Evolutionary conservation across 805 yeast species (phyloP).

Genomic region (Clavispora phyllophila): DNA sequence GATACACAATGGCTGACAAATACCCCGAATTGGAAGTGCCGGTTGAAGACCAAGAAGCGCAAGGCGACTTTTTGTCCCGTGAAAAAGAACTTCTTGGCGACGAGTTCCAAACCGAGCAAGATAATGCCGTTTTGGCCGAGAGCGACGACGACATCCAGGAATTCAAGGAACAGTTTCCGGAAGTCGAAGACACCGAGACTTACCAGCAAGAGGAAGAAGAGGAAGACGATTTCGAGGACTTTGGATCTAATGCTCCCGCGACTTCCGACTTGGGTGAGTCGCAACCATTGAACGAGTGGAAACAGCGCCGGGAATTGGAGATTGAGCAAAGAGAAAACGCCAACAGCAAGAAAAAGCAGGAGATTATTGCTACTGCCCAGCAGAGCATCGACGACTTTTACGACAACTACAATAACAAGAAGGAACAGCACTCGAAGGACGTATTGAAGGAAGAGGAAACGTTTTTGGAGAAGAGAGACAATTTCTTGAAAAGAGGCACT

Average conservation of each 20-base stretch:
- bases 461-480: slow-evolving; percentile 70
- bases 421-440: slow-evolving; percentile 60
- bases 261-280: slow-evolving; percentile 40
- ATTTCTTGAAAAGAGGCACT: slow-evolving; percentile 40
- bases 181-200: slow-evolving; percentile 34
- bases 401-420: slow-evolving; percentile 82
- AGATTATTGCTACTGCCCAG: slow-evolving; percentile 69
- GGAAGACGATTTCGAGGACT: slow-evolving; percentile 41
- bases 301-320: slow-evolving; percentile 71
- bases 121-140: slow-evolving; percentile 41
- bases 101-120: slow-evolving; percentile 65
- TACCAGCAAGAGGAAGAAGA: slow-evolving; percentile 20
- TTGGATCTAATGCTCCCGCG: slow-evolving; percentile 14
- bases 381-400: slow-evolving; percentile 87
- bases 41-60: slow-evolving; percentile 29
- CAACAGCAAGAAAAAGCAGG: slow-evolving; percentile 57
- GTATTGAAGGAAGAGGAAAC: slow-evolving; percentile 65
- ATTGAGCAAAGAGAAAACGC: slow-evolving; percentile 74
- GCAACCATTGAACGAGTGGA: slow-evolving; percentile 63
- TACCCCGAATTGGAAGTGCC: slow-evolving; percentile 56
- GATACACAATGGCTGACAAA: slow-evolving; percentile 57
- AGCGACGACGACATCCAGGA: slow-evolving; percentile 44
- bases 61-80: slow-evolving; percentile 59
- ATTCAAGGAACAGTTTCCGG: slow-evolving; percentile 63
- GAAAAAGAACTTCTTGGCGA: slow-evolving; percentile 67